A percentile compares a stretch with the other conserved stretches of the same genome.
These are phyloP conservation scores for Chamaenerion angustifolium DNA, from an alignment of 345 rosid genomes.

Conservation along the genomic window DNA sequence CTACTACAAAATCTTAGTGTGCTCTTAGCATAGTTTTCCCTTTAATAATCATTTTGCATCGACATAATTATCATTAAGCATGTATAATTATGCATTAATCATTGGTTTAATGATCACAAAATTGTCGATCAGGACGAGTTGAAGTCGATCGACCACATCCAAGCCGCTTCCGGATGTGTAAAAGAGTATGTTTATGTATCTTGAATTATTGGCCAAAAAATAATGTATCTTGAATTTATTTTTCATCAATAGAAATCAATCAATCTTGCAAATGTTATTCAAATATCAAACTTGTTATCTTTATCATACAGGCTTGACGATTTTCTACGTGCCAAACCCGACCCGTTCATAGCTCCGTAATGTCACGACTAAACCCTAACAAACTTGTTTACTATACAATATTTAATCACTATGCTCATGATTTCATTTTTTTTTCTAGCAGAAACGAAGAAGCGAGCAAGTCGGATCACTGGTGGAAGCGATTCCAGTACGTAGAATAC, in stretches of 20 bases:
- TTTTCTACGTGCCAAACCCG: slow-evolving; percentile 18
- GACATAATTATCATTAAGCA: not conserved
- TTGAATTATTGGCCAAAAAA: too few species aligned
- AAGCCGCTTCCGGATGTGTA: slow-evolving; percentile 25
- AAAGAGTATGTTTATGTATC: slow-evolving; percentile 20
- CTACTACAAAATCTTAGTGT: too few species aligned
- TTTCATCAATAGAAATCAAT: too few species aligned
- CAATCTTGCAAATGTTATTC: too few species aligned
- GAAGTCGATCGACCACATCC: slow-evolving; percentile 18
- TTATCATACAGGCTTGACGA: slow-evolving; percentile 27
- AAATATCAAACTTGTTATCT: not conserved
- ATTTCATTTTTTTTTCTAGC: slow-evolving; percentile 4
- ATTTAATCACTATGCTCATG: not conserved
- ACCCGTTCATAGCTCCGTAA: slow-evolving; percentile 23
- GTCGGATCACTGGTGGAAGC: slow-evolving; percentile 15
- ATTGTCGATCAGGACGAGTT: slow-evolving; percentile 21
- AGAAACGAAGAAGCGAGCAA: slow-evolving; percentile 16
- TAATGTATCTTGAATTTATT: too few species aligned
- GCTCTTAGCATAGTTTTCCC: too few species aligned
- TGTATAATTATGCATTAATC: not conserved
- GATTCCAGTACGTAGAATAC: slow-evolving; percentile 14
- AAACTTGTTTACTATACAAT: not conserved
- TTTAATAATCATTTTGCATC: not conserved
- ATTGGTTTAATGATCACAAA: not conserved
- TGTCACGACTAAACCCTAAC: slow-evolving; percentile 2